phyloP scores from a whole-genome alignment of 345 rosid genomes.

The Stellera chamaejasme region DNA sequence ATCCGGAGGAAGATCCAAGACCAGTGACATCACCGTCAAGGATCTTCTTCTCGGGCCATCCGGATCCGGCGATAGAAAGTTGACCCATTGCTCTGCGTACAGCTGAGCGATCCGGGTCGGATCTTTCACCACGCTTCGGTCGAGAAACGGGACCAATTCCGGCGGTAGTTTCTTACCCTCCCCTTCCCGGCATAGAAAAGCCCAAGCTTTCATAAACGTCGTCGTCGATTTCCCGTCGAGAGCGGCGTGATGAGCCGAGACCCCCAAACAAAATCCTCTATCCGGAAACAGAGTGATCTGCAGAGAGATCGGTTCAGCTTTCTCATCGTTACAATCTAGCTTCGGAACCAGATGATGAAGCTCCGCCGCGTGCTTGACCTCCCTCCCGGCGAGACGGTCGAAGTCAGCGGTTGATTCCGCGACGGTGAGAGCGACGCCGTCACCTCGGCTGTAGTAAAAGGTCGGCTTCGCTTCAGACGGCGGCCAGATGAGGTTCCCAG shows the following conservation, averaged over 20 bases:
- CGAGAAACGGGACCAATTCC: slow-evolving; percentile 18
- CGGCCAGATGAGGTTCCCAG: slow-evolving; percentile 12
- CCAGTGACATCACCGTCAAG: slow-evolving; percentile 4
- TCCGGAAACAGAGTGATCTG: slow-evolving; percentile 31
- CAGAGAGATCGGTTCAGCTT: slow-evolving; percentile 6
- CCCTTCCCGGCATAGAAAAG: slow-evolving; percentile 18
- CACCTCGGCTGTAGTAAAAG: slow-evolving; percentile 3
- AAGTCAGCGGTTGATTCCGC: slow-evolving; percentile 16
- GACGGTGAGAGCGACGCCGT: slow-evolving; percentile 10
- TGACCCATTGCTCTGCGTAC: slow-evolving; percentile 8
- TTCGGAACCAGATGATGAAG: slow-evolving; percentile 19
- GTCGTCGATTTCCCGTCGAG: slow-evolving; percentile 19
- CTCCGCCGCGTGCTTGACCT: slow-evolving; percentile 3
- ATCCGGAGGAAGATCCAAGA: slow-evolving; percentile 2
- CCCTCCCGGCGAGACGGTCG: slow-evolving; percentile 13
- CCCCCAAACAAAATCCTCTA: slow-evolving; percentile 24
- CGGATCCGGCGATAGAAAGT: slow-evolving; percentile 1
- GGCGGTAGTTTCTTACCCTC: neutral
- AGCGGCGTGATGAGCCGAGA: slow-evolving; percentile 18
- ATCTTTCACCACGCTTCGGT: slow-evolving; percentile 16
- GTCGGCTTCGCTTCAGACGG: neutral
- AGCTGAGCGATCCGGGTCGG: slow-evolving; percentile 11
- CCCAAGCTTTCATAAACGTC: slow-evolving; percentile 29
- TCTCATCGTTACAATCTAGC: slow-evolving; percentile 9
- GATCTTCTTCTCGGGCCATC: slow-evolving; percentile 6